Base-by-base conservation (phyloP, 2,329 filamentous ascomycete genomes). In the Atkinsonella hypoxylon region DNA sequence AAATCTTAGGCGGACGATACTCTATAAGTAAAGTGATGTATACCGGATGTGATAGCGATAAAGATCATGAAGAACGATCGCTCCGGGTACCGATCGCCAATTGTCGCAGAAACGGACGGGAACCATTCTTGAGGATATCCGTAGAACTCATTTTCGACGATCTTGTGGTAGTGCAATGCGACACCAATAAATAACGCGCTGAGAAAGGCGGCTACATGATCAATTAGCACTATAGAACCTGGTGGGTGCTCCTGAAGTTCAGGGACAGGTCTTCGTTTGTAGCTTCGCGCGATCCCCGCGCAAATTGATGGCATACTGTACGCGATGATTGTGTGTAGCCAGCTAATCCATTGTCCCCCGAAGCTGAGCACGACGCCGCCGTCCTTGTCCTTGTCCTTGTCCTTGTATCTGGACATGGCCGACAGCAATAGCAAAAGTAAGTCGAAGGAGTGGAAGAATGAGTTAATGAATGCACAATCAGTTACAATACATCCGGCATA, bases 51-150 rank as follows among this genome's bases (percentile, higher is more conserved):
- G 54, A 98, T 83, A 54, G 91, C 91, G 65, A 98, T 98, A 66
- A 97, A 96, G 58, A 98, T 69, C 80, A 95, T 91, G 68, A 98
- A 98, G 61, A 97, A 85, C 15, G 93, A 95, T 53, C 93, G 85
- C 70, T 98, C 93, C 49, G 93, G 93, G 63, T 96, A 97, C 57
- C 90, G 83, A 68, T 98, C 93, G 65, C 93, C 93, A 70, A 98
- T 98, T 36, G 93, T 97, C 40, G 93, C 85, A 31, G 91, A 96
- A 20, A 96, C 90, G 42, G 90, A 95, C 52, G 90, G 90, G 63
- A 95, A 95, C 90, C 90, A 96, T 74, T 96, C 90, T 58, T 95
- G 76, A 1, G 90, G 90, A 64, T 94, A 95, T 59, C 89, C 89
- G 68, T 89, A 95, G 72, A 90, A 87, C 69, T 98, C 89, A 70